Conservation (phyloP, 495 filamentous ascomycete species). For the Hypoxylon intermedium region DNA sequence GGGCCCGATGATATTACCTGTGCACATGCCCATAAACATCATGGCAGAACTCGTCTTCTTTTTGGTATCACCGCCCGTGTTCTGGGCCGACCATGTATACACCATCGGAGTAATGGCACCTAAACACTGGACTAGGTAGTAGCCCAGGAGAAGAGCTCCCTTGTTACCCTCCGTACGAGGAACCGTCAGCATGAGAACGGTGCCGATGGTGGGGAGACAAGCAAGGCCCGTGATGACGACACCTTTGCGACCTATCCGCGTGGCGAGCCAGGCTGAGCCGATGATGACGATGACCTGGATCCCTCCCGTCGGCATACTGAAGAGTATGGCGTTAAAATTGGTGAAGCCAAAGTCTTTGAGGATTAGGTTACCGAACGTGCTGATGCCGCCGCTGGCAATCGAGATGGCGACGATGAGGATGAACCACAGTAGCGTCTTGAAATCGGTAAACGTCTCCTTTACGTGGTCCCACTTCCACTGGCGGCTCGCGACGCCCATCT, state of each 20-base stretch:
- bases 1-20: constrained; percentile 64
- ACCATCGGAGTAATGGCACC: constrained; percentile 62
- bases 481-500: constrained; percentile 54
- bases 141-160: constrained; percentile 49
- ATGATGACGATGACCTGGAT: constrained; percentile 57
- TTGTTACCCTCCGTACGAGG: constrained; percentile 57
- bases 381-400: constrained; percentile 60
- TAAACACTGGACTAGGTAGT: constrained; percentile 52
- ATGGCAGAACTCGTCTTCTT: constrained; percentile 69
- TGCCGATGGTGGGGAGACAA: constrained; percentile 63
- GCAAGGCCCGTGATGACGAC: constrained; percentile 62
- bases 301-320: constrained; percentile 69
- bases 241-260: constrained; percentile 59
- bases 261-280: constrained; percentile 56
- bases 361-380: constrained; percentile 70
- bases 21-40: constrained; percentile 67
- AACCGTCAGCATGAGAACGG: constrained; percentile 60
- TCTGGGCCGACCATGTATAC: constrained; percentile 70
- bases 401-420: constrained; percentile 59
- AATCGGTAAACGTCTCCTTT: constrained; percentile 64
- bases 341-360: constrained; percentile 67
- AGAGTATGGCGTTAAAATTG: constrained; percentile 66
- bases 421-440: constrained; percentile 75
- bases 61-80: constrained; percentile 72
- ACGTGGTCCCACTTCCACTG: constrained; percentile 59